Base-by-base conservation (phyloP, 2,329 filamentous ascomycete genomes). In the Diaporthe citri region DNA sequence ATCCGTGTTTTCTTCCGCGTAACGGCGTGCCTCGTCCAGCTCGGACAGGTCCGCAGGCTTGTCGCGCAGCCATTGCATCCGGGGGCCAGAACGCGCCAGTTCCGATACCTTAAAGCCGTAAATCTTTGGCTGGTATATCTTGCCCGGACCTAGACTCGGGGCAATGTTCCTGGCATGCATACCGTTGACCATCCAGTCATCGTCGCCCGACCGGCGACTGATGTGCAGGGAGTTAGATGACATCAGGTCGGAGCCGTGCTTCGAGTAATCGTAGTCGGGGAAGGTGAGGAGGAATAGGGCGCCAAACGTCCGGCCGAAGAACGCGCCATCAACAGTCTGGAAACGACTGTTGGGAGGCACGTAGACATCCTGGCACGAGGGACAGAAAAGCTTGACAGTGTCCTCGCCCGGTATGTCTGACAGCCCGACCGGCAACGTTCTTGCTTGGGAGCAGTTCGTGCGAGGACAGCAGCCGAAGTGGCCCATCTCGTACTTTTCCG, bases 211-310 rank as follows among this genome's bases (percentile, higher is more conserved):
- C 51, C 80, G 84, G 81, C 77, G 79, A 79, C 77, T 67, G 28
- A 75, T 75, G 51, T 75, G 74, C 67, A 77, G 41, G 60, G 84
- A 83, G 69, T 80, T 80, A 73, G 81, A 82, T 9, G 84, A 81
- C 22, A 93, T 85, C n/a, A 89, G 86, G 67, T 93, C 90, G 72
- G 88, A 86, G 74, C 92, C 92, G 79, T 92, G 91, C 80, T 93
- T 93, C 43, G 92, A 93, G 75, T 98, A 91, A 79, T 98, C 95
- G 81, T 98, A 94, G 82, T 99, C 97, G 48, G 97, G 96, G 84
- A 98, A 99, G 52, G 96, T 99, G 88, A 99, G 96, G 83, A 99
- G 95, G 87, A 99, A 99, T 75, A 99, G 91, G 60, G 95, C 95
- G 76, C 96, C 96, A 83, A 99, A 99, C 0, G 97, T 99, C 72